phyloP scores from a whole-genome alignment of 257 asterid species.

The Nicotiana sylvestris region DNA sequence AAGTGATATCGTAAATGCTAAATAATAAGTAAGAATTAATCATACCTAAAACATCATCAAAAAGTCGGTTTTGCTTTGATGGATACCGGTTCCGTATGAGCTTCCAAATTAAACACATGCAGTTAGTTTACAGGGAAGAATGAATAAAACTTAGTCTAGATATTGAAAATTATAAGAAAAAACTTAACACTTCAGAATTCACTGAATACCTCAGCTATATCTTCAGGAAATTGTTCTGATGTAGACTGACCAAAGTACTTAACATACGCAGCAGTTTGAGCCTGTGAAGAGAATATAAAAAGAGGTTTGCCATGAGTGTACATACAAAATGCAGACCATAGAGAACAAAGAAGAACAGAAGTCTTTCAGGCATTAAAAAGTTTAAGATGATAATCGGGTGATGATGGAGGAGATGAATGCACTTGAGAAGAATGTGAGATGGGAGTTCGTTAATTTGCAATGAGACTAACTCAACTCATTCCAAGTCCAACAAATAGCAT shows the following conservation, averaged over 20 bases:
- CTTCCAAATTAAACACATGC: constrained; percentile 41
- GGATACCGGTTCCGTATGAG: constrained; percentile 86
- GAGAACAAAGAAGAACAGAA: not conserved
- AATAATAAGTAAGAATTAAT: constrained; percentile 10
- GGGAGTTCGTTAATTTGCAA: not conserved
- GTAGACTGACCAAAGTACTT: constrained; percentile 95
- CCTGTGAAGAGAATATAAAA: constrained; percentile 34
- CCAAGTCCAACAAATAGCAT: not conserved
- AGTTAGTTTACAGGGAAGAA: constrained; percentile 5
- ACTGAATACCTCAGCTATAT: constrained; percentile 80
- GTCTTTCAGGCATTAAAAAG: not conserved
- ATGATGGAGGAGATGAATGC: too few species aligned
- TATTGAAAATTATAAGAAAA: not conserved
- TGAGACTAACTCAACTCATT: not conserved
- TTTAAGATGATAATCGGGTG: not conserved
- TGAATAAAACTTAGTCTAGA: not conserved
- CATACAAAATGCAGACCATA: not conserved
- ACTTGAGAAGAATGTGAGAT: too few species aligned
- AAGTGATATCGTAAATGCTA: not conserved
- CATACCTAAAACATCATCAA: constrained; percentile 93
- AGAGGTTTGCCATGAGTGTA: not conserved
- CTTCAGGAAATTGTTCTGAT: constrained; percentile 95
- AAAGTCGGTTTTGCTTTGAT: constrained; percentile 76
- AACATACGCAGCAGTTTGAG: constrained; percentile 84
- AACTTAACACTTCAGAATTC: not conserved